These are phyloP conservation scores for Salinomyces thailandicus DNA, from an alignment of 2,329 filamentous ascomycete species.

Conservation along the genomic window DNA sequence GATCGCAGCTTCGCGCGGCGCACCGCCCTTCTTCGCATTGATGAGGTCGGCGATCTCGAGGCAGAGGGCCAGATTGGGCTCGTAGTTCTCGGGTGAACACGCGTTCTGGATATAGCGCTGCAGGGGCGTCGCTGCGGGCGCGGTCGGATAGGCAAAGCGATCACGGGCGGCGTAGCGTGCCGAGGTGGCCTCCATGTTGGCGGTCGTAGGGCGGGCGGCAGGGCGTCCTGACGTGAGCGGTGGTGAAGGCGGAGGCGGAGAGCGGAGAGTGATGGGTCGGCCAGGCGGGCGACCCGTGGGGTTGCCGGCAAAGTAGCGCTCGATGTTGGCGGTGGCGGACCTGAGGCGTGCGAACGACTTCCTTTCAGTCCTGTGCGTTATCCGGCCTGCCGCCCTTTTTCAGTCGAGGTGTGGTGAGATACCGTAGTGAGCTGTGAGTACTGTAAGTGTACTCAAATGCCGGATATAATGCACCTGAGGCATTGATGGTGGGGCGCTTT, in stretches of 20 bases:
- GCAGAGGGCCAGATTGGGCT: slow-evolving; percentile 91
- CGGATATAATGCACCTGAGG: no score
- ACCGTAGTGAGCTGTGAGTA: no score
- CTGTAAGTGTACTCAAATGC: no score
- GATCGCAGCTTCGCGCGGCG: slow-evolving; percentile 87
- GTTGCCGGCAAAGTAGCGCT: slow-evolving; percentile 9
- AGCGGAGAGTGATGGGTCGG: slow-evolving; percentile 4
- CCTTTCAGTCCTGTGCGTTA: no score
- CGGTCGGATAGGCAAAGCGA: slow-evolving; percentile 75
- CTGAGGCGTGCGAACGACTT: no score
- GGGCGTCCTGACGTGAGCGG: background rate
- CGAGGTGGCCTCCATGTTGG: slow-evolving; percentile 75
- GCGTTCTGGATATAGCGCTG: slow-evolving; percentile 94
- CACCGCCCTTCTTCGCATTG: slow-evolving; percentile 93
- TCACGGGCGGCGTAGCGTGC: slow-evolving; percentile 91
- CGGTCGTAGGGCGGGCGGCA: background rate
- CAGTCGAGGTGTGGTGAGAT: no score
- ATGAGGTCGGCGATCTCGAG: slow-evolving; percentile 94
- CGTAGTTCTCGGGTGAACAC: slow-evolving; percentile 94
- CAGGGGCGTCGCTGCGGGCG: slow-evolving; percentile 71
- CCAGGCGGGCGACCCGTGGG: background rate
- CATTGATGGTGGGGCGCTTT: no score
- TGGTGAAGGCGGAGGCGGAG: background rate
- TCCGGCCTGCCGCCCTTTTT: no score
- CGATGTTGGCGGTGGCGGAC: slow-evolving; percentile 8